Percentiles rank a stretch among this genome's conserved stretches.
These are phyloP conservation scores for Aechmea fasciata DNA, from an alignment of 176 grass and related monocot genomes.

Conservation along the genomic window DNA sequence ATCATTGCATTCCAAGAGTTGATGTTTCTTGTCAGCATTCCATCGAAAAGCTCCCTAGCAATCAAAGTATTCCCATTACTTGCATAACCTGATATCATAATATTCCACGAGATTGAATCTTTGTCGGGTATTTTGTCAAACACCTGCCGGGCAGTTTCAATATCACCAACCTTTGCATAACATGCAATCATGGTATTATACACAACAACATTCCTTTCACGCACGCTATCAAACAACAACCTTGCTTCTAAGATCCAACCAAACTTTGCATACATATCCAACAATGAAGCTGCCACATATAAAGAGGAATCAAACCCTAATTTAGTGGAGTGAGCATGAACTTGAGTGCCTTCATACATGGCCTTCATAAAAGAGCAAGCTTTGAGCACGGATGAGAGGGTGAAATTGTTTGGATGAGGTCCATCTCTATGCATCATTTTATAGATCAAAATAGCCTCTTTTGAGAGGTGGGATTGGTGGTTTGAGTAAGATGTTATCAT, in stretches of 20 bases:
- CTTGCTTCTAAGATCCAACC: constrained; percentile 16
- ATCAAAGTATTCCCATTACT: background rate
- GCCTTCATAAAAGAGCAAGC: constrained; percentile 22
- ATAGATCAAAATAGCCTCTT: constrained; percentile 29
- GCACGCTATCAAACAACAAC: constrained; percentile 21
- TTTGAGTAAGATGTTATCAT: constrained; percentile 39
- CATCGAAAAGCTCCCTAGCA: constrained; percentile 25
- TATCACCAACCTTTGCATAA: constrained; percentile 26
- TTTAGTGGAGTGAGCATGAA: constrained; percentile 25
- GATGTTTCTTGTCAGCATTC: constrained; percentile 31
- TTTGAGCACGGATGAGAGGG: constrained; percentile 39
- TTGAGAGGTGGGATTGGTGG: constrained; percentile 14
- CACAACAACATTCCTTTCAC: constrained; percentile 11
- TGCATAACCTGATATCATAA: constrained; percentile 35
- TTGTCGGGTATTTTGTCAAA: constrained; percentile 29
- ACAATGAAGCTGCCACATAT: constrained; percentile 29
- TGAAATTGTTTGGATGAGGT: constrained; percentile 39
- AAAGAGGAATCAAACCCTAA: constrained; percentile 22
- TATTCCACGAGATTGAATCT: constrained; percentile 51
- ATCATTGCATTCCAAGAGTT: constrained; percentile 51
- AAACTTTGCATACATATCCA: constrained; percentile 30
- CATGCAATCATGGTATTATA: constrained; percentile 34
- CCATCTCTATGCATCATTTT: constrained; percentile 36
- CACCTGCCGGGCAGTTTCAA: constrained; percentile 23
- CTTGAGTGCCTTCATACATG: constrained; percentile 19